phyloP scores from a whole-genome alignment of 2,329 filamentous ascomycete genomes.

The Alternaria triticina region DNA sequence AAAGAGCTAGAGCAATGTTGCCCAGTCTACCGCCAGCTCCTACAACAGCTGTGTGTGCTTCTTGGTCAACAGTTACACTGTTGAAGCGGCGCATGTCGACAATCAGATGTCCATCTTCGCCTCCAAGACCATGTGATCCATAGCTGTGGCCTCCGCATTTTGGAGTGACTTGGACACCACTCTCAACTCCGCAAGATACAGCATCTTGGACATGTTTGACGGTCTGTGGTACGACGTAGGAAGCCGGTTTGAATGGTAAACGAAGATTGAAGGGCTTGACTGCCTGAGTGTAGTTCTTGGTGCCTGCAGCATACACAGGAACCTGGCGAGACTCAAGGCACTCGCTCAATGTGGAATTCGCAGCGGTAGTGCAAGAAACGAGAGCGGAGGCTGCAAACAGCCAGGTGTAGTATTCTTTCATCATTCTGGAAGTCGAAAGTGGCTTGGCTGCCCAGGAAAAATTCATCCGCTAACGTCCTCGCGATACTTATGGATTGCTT shows the following conservation, averaged over 20 bases:
- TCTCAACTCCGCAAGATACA: slow-evolving; percentile 61
- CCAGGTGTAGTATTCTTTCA: slow-evolving; percentile 4
- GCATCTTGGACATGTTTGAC: slow-evolving; percentile 60
- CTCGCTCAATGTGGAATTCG: slow-evolving; percentile 18
- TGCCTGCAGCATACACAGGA: slow-evolving; percentile 26
- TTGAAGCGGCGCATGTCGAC: slow-evolving; percentile 56
- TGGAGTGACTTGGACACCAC: slow-evolving; percentile 61
- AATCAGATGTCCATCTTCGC: slow-evolving; percentile 55
- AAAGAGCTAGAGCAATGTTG: slow-evolving; percentile 36
- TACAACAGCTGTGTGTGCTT: slow-evolving; percentile 50
- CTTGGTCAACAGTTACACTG: slow-evolving; percentile 48
- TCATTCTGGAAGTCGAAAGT: slow-evolving; percentile 1
- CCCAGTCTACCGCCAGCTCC: slow-evolving; percentile 56
- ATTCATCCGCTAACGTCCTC: neutral
- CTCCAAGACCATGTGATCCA: slow-evolving; percentile 56
- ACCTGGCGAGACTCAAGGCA: slow-evolving; percentile 25
- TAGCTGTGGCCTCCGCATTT: slow-evolving; percentile 69
- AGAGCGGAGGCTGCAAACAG: slow-evolving; percentile 12
- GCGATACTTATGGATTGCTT: slow-evolving; percentile 2
- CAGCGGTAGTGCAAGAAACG: slow-evolving; percentile 9
- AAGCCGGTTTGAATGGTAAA: slow-evolving; percentile 53
- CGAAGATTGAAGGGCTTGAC: slow-evolving; percentile 40
- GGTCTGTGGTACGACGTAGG: slow-evolving; percentile 61
- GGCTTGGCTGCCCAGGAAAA: neutral
- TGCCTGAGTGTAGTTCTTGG: slow-evolving; percentile 33